A percentile compares a stretch with the other conserved stretches of the same genome.
Evolutionary conservation across 2,329 filamentous ascomycete species (phyloP).

Genomic region (Hirsutella minnesotensis): DNA sequence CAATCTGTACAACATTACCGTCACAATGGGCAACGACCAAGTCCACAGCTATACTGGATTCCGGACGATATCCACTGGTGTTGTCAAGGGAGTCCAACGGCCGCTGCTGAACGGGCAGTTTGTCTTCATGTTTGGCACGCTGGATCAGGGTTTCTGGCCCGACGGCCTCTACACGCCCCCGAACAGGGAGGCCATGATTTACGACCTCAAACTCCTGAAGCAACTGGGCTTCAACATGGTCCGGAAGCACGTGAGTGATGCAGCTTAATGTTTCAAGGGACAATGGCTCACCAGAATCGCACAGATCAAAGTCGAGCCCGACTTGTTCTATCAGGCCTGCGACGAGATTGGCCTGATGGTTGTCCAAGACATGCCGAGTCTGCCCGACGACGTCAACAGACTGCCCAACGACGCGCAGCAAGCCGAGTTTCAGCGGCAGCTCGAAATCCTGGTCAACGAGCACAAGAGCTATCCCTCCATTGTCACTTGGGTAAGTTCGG

Average conservation of each 20-base stretch:
- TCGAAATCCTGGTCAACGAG: conserved; percentile 49
- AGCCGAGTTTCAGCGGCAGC: conserved; percentile 51
- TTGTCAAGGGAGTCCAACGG: conserved; percentile 45
- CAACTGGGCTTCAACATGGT: conserved; percentile 57
- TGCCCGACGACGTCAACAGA: conserved; percentile 23
- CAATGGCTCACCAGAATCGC: not conserved
- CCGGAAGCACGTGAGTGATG: conserved; percentile 49
- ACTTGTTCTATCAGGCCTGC: conserved; percentile 56
- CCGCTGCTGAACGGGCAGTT: conserved; percentile 59
- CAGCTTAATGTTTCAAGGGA: not conserved
- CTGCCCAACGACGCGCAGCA: conserved; percentile 38
- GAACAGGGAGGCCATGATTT: conserved; percentile 54
- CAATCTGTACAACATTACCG: conserved; percentile 50
- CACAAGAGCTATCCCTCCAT: conserved; percentile 55
- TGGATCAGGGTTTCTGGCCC: conserved; percentile 63
- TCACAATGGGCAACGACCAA: conserved; percentile 38
- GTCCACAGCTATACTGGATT: conserved; percentile 59
- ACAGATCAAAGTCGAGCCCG: conserved; percentile 54
- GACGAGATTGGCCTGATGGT: conserved; percentile 54
- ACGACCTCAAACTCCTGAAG: conserved; percentile 53
- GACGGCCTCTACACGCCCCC: conserved; percentile 57
- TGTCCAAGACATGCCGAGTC: conserved; percentile 61
- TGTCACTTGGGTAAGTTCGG: conserved; percentile 41
- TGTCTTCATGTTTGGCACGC: conserved; percentile 53
- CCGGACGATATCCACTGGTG: conserved; percentile 46